Evolutionary conservation across 345 rosid genomes (phyloP), one percentile per base, ranked within the genome.

Genomic region (Syzygium aromaticum): DNA sequence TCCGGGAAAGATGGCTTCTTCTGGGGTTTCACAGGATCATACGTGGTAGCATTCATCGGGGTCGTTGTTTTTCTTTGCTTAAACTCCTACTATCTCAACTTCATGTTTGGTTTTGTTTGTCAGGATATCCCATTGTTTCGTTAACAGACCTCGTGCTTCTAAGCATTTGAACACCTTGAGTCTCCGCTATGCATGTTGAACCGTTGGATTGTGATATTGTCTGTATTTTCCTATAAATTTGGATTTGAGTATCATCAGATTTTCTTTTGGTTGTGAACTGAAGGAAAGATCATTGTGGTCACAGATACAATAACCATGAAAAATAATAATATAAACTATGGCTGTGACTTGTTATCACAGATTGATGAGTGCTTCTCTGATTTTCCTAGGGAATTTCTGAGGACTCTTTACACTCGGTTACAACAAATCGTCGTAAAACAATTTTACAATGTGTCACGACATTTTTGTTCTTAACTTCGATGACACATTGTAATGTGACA

Each of bases 111-210:
- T 80, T 43, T 80, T 51, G 3, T 80, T 16, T 38, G 33, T 22
- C 46, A 51, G 84, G 21, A 43, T 17, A 80, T 80, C 53, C 3
- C 6, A 27, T 80, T 27, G 16, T 54, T 12, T 30, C 13, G 28
- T 1, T 33, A 7, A 10, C n/a, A 10, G 9, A 87, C 2, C 54
- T 52, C 3, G n/a, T 56, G 5, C n/a, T 56, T 56, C n/a, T 54
- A 4, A 56, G 63, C n/a, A 56, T 23, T 56, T 0, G 54, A 1
- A 98, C 90, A 54, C 98, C 99, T 1, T 6, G 89, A 77, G 88
- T 97, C 99, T 30, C 95, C 92, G 3, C 89, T 89, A 3, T 92
- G 86, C 4, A 95, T 91, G 46, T 91, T 87, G 73, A 93, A 82
- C 23, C 96, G 92, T 78, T 89, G 90, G 3, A 56, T 23, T 10